These are phyloP conservation scores for Aspergillus oerlinghausenensis DNA, from an alignment of 2,329 filamentous ascomycete species.

Conservation along the genomic window DNA sequence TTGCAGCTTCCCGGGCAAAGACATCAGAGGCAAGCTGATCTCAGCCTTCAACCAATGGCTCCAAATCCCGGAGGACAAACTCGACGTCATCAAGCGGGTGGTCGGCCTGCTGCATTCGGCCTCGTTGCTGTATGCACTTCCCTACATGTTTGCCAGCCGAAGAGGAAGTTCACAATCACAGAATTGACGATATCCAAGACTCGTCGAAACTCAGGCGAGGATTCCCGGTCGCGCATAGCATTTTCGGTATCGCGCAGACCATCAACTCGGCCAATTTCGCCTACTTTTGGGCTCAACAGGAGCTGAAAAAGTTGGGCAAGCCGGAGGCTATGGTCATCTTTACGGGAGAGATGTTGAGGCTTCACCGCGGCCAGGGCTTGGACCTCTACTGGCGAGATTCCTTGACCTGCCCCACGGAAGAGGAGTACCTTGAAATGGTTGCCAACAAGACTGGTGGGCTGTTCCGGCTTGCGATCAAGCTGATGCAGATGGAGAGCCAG, in stretches of 20 bases:
- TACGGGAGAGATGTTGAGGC: slow-evolving; percentile 34
- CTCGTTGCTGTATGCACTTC: slow-evolving; percentile 33
- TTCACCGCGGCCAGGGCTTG: slow-evolving; percentile 39
- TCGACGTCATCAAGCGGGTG: slow-evolving; percentile 38
- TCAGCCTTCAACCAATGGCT: slow-evolving; percentile 43
- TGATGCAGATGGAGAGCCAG: slow-evolving; percentile 33
- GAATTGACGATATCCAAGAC: slow-evolving; percentile 49
- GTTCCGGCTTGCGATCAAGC: slow-evolving; percentile 34
- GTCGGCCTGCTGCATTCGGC: slow-evolving; percentile 42
- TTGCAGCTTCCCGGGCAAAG: slow-evolving; percentile 33
- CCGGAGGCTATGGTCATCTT: slow-evolving; percentile 31
- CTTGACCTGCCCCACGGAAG: slow-evolving; percentile 33
- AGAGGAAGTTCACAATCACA: slow-evolving; percentile 4
- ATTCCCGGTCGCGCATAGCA: slow-evolving; percentile 43
- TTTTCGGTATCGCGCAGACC: slow-evolving; percentile 47
- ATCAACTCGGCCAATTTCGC: slow-evolving; percentile 45
- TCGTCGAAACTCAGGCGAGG: slow-evolving; percentile 44
- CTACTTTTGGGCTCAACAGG: slow-evolving; percentile 35
- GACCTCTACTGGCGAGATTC: slow-evolving; percentile 42
- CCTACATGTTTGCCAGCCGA: too few species aligned
- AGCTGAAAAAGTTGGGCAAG: slow-evolving; percentile 26
- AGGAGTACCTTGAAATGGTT: slow-evolving; percentile 42
- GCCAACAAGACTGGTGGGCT: slow-evolving; percentile 40
- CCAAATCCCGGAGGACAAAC: slow-evolving; percentile 34
- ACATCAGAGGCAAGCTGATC: slow-evolving; percentile 40